Evolutionary conservation across 441 rosid species (phyloP).

Genomic region (Croton setiger): DNA sequence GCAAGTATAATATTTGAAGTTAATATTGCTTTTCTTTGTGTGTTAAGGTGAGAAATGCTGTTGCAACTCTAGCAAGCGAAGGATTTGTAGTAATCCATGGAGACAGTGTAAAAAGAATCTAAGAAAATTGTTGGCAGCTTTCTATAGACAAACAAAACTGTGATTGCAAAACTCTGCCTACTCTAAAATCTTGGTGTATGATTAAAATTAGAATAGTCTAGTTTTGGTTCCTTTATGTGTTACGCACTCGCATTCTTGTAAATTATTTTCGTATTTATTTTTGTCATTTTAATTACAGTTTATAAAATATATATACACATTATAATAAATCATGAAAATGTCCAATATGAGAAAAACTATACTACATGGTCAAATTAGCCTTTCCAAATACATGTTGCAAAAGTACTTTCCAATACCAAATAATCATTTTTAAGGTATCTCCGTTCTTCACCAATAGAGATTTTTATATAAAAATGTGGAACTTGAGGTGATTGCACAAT

Average conservation of each 20-base stretch:
- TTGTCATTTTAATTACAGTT: too few species aligned
- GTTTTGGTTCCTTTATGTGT: neutral
- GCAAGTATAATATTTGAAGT: too few species aligned
- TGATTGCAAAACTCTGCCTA: neutral
- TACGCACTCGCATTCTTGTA: neutral
- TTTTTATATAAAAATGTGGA: too few species aligned
- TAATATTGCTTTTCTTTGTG: neutral
- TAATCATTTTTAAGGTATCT: too few species aligned
- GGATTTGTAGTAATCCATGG: constrained; percentile 67
- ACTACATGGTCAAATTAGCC: too few species aligned
- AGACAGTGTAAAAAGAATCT: constrained; percentile 69
- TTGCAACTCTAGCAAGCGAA: constrained; percentile 58
- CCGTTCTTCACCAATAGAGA: too few species aligned
- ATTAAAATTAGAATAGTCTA: neutral
- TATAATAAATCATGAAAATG: too few species aligned
- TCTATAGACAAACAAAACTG: neutral
- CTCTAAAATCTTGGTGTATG: neutral
- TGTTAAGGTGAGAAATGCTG: constrained; percentile 66
- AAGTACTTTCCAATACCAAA: too few species aligned
- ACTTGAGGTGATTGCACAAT: too few species aligned
- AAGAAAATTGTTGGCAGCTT: neutral
- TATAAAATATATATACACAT: too few species aligned
- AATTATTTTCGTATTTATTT: neutral
- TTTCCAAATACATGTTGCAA: too few species aligned
- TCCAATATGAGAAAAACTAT: too few species aligned